A percentile compares a stretch with the other conserved stretches of the same genome.
phyloP scores from a whole-genome alignment of 164 flowering plant species.

The Magnolia sinica region DNA sequence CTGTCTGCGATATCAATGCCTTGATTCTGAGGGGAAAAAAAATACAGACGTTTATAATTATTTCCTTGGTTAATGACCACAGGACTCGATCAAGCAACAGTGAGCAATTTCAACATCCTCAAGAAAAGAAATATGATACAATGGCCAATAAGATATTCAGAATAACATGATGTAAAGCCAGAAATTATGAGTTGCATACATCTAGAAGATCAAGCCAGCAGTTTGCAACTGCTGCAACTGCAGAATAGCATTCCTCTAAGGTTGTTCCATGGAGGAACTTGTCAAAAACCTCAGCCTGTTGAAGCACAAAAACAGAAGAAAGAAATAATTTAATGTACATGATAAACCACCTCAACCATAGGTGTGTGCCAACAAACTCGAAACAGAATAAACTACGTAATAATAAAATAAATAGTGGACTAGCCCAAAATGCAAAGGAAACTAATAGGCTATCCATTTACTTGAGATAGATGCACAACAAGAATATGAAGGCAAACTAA shows the following conservation, averaged over 20 bases:
- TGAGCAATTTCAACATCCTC: background rate
- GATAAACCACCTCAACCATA: background rate
- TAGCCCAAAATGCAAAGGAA: too few species aligned
- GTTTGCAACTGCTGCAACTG: conserved; percentile 93
- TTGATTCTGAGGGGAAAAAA: conserved; percentile 54
- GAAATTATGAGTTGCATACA: conserved; percentile 43
- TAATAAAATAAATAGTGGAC: background rate
- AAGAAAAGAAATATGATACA: background rate
- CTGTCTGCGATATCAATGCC: conserved; percentile 93
- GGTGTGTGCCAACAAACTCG: too few species aligned
- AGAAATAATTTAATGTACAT: background rate
- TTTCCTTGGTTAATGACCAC: background rate
- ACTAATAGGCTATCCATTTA: too few species aligned
- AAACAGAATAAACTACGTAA: background rate
- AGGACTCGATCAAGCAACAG: background rate
- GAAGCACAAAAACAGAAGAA: background rate
- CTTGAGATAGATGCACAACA: background rate
- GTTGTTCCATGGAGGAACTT: conserved; percentile 91
- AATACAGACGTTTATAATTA: background rate
- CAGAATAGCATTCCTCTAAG: conserved; percentile 88
- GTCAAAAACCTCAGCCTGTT: conserved; percentile 97
- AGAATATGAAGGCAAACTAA: background rate
- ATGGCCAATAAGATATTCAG: background rate
- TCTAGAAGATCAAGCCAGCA: conserved; percentile 99
- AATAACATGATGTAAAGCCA: background rate